A percentile compares a stretch with the other conserved stretches of the same genome.
Conservation (phyloP, 2,329 filamentous ascomycete species). For the Colletotrichum chlorophyti region DNA sequence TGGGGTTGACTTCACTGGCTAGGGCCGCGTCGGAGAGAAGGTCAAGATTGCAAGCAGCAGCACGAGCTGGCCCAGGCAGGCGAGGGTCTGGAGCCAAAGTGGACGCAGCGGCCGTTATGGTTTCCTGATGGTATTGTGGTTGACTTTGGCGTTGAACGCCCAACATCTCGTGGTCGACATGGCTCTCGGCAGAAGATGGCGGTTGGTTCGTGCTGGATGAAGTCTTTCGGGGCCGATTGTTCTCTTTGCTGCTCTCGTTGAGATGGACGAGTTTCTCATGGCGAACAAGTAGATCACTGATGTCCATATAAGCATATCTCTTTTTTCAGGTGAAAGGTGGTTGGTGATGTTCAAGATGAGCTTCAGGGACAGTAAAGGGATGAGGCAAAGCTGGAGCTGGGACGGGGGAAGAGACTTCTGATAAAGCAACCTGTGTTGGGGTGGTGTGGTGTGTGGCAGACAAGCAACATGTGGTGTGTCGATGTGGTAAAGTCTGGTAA, state of each 20-base stretch:
- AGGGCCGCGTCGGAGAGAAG: conserved; percentile 66
- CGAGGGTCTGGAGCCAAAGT: conserved; percentile 55
- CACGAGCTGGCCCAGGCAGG: conserved; percentile 43
- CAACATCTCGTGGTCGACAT: conserved; percentile 54
- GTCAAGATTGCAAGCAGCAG: conserved; percentile 62
- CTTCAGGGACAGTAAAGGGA: conserved; percentile 8
- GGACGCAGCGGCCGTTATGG: conserved; percentile 45
- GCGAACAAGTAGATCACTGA: conserved; percentile 68
- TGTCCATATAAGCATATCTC: conserved; percentile 65
- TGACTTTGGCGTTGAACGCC: conserved; percentile 45
- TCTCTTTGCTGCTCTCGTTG: conserved; percentile 65
- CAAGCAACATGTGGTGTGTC: conserved; percentile 17
- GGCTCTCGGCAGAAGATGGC: conserved; percentile 54
- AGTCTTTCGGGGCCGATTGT: conserved; percentile 56
- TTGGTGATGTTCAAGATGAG: conserved; percentile 22
- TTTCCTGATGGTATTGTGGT: conserved; percentile 48
- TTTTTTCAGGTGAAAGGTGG: conserved; percentile 27
- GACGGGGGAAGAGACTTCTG: conserved; percentile 12
- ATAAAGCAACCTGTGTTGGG: conserved; percentile 21
- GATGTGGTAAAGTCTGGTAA: conserved; percentile 15
- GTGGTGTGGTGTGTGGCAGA: conserved; percentile 23
- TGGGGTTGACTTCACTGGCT: conserved; percentile 60
- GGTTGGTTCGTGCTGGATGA: conserved; percentile 47
- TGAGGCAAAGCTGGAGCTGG: conserved; percentile 6
- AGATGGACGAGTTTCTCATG: conserved; percentile 71